phyloP scores from a whole-genome alignment of 1,139 yeast genomes.

The Debaryomycetaceae sp. region DNA sequence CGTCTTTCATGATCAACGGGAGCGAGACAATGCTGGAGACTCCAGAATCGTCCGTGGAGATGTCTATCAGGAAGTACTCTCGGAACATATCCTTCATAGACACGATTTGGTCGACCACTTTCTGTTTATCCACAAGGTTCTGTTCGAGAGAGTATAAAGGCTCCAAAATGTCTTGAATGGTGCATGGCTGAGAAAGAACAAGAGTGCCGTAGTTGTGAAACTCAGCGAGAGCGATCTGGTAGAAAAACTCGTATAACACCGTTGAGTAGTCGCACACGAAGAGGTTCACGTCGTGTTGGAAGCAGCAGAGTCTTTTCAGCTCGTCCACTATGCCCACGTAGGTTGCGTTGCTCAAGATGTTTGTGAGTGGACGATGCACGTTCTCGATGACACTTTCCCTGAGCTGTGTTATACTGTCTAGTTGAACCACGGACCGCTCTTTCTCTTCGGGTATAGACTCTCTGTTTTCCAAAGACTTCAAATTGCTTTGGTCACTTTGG shows the following conservation, averaged over 20 bases:
- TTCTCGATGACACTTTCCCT: constrained; percentile 46
- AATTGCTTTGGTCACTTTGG: neutral
- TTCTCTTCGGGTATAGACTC: constrained; percentile 3
- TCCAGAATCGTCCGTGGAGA: constrained; percentile 24
- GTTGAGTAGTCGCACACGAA: constrained; percentile 80
- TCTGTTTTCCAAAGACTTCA: neutral
- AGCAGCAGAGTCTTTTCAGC: constrained; percentile 63
- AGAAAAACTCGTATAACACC: constrained; percentile 65
- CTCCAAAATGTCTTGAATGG: constrained; percentile 26
- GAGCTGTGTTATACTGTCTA: constrained; percentile 59
- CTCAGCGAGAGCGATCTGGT: constrained; percentile 74
- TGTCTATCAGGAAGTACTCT: constrained; percentile 68
- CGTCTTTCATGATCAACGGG: constrained; percentile 66
- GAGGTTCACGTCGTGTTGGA: constrained; percentile 78
- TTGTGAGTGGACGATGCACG: constrained; percentile 56
- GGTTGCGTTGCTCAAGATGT: constrained; percentile 64
- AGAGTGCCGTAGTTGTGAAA: constrained; percentile 80
- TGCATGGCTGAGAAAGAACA: constrained; percentile 36
- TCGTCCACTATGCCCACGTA: constrained; percentile 85
- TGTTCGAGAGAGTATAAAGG: constrained; percentile 18
- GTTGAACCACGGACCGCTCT: constrained; percentile 33
- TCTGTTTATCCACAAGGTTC: constrained; percentile 14
- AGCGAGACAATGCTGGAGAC: constrained; percentile 42
- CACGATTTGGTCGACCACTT: constrained; percentile 26
- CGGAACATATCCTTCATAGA: constrained; percentile 70